Evolutionary conservation across 2,329 filamentous ascomycete species (phyloP), one percentile per base, ranked within the genome.

Genomic region (Ceratocystis papillata): DNA sequence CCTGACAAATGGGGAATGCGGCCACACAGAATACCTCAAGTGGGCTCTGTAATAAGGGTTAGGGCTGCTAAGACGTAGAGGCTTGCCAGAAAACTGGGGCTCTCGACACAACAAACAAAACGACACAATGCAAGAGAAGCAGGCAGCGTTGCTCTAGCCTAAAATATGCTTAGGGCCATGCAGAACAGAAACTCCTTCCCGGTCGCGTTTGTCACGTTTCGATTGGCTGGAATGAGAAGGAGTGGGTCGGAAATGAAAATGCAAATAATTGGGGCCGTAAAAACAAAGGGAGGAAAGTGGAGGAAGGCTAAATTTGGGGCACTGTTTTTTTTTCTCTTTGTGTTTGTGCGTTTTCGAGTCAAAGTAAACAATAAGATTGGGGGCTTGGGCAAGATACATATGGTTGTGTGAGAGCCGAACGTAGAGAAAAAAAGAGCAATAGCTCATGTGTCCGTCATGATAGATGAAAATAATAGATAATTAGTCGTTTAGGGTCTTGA

Each of bases 201-300:
- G 55, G 55, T 37, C 30, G 55, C 30, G 25, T 59, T 33, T 59
- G 12, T 30, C 55, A 59, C 55, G 30, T 3, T 33, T 30, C 33
- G 3, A 59, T 59, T 59, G 55, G 55, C 28, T 37, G 33, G 8
- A n/a, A n/a, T 41, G 8, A 4, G 37, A 41, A 41, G 37, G 12
- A 59, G 12, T 30, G 28, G 22, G 20, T 17, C 46, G 8, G 20
- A 48, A 48, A 48, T n/a, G 20, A 25, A 25, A 25, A 53, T 33
- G 55, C 55, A n/a, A 37, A 57, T 57, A 30, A 57, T 12, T 55
- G 22, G 10, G 30, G 22, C 15, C 30, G 28, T 28, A 59, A 59
- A 59, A 59, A 37, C 55, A 59, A 37, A 59, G 55, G 55, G 55
- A 59, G 55, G 33, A 59, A 59, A n/a, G 55, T 59, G 55, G 55